Base-by-base conservation (phyloP, 306 rosid species). In the Vachellia collinsii region DNA sequence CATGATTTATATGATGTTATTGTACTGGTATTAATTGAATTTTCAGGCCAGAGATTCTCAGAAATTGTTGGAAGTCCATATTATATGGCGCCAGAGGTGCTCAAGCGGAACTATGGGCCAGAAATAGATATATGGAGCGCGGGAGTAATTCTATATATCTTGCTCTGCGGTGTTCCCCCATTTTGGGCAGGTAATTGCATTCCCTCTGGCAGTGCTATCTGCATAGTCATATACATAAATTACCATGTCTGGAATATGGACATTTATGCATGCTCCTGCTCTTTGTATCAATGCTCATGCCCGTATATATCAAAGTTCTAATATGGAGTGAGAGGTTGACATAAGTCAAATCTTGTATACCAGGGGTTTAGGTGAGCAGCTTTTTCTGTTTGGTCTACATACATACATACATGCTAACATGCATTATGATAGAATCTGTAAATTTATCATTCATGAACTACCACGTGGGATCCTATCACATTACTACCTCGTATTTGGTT, bases 81-180 rank as follows among this genome's bases (percentile, higher is more conserved):
- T 81, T 96, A 96, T 86, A 96, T 96, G 99, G 99, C 99, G 70
- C 99, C 99, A 1, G 99, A 96, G 88, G 99, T 96, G 82, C 92
- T 96, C 77, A 96, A 96, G 89, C 88, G 98, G 53, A 93, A 77
- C 82, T 96, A 96, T 38, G 99, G 99, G 80, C 99, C 97, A 23
- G 99, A 96, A 88, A 93, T 96, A 79, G 99, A 96, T 82, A 96
- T 96, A 85, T 96, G 99, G 99, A 96, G 99, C 84, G 97, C 99
- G 20, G 99, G 99, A 85, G 99, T 96, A 77, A 93, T 96, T 75
- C 97, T 96, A 19, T 96, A 96, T 84, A 96, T 96, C 74, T 88
- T 96, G 83, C 77, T 96, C 82, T 93, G 99, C 63, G 98, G 99
- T 20, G 99, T 96, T 88, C 99, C 99, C 29, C 98, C 99, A 14